Conservation (phyloP, 2,329 filamentous ascomycete species). For the Dothistroma pini region DNA sequence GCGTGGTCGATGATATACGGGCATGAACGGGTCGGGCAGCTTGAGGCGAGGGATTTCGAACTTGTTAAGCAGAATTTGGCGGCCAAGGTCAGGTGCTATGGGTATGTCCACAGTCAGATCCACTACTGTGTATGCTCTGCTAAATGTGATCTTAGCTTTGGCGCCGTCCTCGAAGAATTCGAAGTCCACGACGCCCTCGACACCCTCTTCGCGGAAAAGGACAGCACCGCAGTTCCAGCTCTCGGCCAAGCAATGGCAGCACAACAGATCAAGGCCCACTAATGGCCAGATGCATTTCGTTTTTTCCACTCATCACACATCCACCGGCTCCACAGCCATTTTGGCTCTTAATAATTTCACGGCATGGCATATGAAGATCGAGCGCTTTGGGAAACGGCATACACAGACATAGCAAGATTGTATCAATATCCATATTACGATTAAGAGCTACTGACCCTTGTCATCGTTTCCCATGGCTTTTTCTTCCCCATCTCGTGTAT, state of each 20-base stretch:
- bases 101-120: slow-evolving; percentile 54
- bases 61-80: slow-evolving; percentile 46
- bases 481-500: not conserved
- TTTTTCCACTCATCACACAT: not conserved
- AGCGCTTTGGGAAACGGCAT: not conserved
- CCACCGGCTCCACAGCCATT: not conserved
- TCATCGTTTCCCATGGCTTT: not conserved
- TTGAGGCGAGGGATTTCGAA: slow-evolving; percentile 38
- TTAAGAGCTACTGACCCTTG: not conserved
- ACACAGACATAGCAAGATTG: not conserved
- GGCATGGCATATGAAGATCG: not conserved
- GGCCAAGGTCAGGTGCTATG: slow-evolving; percentile 86
- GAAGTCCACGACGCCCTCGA: slow-evolving; percentile 75
- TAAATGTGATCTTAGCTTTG: slow-evolving; percentile 48
- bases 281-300: not conserved
- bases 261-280: slow-evolving; percentile 17
- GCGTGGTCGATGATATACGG: slow-evolving; percentile 79
- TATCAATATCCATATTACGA: slow-evolving; percentile 1
- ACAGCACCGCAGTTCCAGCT: slow-evolving; percentile 13
- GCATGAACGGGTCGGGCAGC: slow-evolving; percentile 64
- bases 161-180: slow-evolving; percentile 67
- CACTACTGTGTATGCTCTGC: not conserved
- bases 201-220: slow-evolving; percentile 61
- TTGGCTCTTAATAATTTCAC: not conserved
- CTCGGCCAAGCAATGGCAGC: slow-evolving; percentile 12